Evolutionary conservation across 345 rosid species (phyloP), one percentile per base, ranked within the genome.

Genomic region (Eucalyptus fibrosa): DNA sequence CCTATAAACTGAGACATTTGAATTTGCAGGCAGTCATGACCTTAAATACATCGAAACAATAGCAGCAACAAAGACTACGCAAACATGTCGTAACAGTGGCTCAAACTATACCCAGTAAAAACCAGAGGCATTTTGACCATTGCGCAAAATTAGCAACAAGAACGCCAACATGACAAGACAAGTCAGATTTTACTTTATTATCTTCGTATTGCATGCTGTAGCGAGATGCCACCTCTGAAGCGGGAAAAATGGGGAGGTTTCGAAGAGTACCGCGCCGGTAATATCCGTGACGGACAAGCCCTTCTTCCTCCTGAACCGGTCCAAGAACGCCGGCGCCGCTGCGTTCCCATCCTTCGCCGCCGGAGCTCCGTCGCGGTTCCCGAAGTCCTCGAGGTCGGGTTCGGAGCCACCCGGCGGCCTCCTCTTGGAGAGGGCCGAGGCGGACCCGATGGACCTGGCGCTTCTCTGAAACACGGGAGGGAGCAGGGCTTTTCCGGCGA

Each of bases 251-350:
- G 42, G 21, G 13, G 55, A 34, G 21, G 23, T 40, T 77, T 40
- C 47, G 47, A 40, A 40, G 42, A 62, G 82, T 93, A 97, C 98
- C 90, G 98, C 88, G 87, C 93, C 87, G 55, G 97, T 95, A 87
- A 96, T 88, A 90, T 97, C 98, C 6, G 97, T 96, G 47, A 96
- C 98, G 86, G 91, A 92, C 90, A 97, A 86, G 6, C 96, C 96
- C 80, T 88, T 94, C n/a, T 89, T 91, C 90, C 88, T 94, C 89
- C 98, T 92, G 81, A 94, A 95, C 62, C 93, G 93, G 16, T 89
- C 90, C 83, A 94, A 87, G 26, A 91, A 93, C 59, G 98, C 92
- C 86, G 88, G 83, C n/a, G 82, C 32, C 21, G 62, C 89, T 45
- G 88, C 62, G 23, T 87, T 87, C 45, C 89, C 62, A 72, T n/a